Evolutionary conservation across 768 basidiomycete genomes (phyloP).

Genomic region (Tricholoma saponaceum): DNA sequence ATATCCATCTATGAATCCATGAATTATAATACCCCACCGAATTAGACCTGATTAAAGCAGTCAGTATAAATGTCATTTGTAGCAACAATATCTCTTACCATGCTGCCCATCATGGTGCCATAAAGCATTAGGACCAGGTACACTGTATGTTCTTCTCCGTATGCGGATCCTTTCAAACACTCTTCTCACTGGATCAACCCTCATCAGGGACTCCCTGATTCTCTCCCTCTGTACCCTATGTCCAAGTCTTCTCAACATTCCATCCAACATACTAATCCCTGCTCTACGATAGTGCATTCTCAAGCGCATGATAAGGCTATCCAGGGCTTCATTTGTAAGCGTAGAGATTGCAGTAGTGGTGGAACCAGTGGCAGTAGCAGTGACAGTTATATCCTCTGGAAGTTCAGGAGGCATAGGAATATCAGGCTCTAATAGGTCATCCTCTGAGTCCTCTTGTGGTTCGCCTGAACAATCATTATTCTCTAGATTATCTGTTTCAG

Average conservation of each 20-base stretch:
- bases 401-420: too few species aligned
- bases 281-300: background rate
- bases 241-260: constrained; percentile 12
- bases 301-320: background rate
- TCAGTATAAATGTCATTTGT: background rate
- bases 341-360: too few species aligned
- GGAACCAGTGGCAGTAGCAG: too few species aligned
- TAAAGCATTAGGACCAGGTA: constrained; percentile 26
- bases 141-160: constrained; percentile 17
- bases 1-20: constrained; percentile 31
- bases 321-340: background rate
- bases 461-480: too few species aligned
- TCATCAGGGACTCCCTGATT: constrained; percentile 9
- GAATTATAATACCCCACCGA: constrained; percentile 28
- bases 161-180: constrained; percentile 14
- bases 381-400: too few species aligned
- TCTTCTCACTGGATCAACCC: constrained; percentile 13
- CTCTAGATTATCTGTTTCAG: too few species aligned
- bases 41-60: constrained; percentile 21
- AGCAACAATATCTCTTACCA: constrained; percentile 15
- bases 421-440: too few species aligned
- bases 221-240: constrained; percentile 6
- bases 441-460: too few species aligned
- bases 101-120: constrained; percentile 37
- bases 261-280: constrained; percentile 19